A percentile compares a stretch with the other conserved stretches of the same genome.
Evolutionary conservation across 169 alveolate species (phyloP).

Genomic region (Plasmodium ovale): DNA sequence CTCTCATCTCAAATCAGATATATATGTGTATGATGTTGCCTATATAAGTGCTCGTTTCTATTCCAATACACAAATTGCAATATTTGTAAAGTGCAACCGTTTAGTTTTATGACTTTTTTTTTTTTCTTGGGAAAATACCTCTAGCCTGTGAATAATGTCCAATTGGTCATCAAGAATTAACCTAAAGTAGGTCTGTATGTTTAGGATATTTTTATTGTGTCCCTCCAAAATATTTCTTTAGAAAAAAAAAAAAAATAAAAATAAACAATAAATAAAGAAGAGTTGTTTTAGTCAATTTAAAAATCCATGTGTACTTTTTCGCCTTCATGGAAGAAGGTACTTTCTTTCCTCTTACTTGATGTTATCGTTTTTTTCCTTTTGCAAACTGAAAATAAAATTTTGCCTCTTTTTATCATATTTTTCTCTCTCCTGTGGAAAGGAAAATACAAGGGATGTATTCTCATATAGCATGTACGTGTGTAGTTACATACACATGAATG

Average conservation of each 20-base stretch:
- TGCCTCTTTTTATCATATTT: conserved; percentile 52
- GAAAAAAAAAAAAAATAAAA: not conserved
- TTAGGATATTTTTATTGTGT: conserved; percentile 35
- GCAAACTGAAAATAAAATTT: conserved; percentile 48
- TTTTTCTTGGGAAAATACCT: conserved; percentile 13
- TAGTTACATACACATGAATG: no score
- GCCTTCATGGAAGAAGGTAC: no score
- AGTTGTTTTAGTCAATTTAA: no score
- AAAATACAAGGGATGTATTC: no score
- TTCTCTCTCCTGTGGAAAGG: conserved; percentile 64
- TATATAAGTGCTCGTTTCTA: no score
- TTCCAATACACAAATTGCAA: no score
- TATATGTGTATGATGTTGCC: no score
- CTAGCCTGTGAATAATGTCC: conserved; percentile 31
- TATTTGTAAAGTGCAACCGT: not conserved
- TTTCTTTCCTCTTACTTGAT: conserved; percentile 27
- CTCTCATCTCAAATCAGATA: no score
- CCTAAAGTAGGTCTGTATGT: conserved; percentile 38
- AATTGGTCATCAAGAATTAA: conserved; percentile 54
- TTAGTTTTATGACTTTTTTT: not conserved
- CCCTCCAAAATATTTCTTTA: conserved; percentile 39
- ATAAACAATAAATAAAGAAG: not conserved
- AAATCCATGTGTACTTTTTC: no score
- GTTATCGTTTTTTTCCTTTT: conserved; percentile 44
- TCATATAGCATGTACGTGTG: no score